Percentiles rank a stretch among this genome's conserved stretches.
phyloP scores from a whole-genome alignment of 2,329 filamentous ascomycete genomes.

The Diaporthe vaccinii region DNA sequence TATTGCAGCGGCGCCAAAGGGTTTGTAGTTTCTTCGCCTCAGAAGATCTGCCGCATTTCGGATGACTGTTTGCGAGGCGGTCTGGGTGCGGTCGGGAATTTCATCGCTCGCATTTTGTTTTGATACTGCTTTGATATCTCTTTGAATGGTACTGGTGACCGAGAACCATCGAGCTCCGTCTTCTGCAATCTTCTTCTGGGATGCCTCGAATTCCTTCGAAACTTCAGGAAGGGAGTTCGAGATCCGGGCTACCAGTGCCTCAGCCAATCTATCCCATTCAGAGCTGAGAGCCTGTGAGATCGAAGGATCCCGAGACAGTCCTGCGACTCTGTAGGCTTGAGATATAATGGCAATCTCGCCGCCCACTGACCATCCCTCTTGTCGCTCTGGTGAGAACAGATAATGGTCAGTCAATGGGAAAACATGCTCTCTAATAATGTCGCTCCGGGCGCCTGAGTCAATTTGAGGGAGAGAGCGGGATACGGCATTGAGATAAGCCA shows the following conservation, averaged over 20 bases:
- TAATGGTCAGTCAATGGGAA: constrained; percentile 70
- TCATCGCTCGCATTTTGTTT: constrained; percentile 38
- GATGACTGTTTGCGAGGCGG: constrained; percentile 52
- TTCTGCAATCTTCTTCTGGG: constrained; percentile 77
- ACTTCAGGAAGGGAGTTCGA: constrained; percentile 84
- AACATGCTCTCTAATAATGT: constrained; percentile 63
- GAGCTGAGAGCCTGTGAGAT: constrained; percentile 63
- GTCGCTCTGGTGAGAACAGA: constrained; percentile 55
- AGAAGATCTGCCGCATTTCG: constrained; percentile 57
- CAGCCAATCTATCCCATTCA: constrained; percentile 75
- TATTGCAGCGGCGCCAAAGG: constrained; percentile 66
- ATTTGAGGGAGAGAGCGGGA: constrained; percentile 65
- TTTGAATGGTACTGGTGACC: constrained; percentile 63
- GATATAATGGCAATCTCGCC: constrained; percentile 56
- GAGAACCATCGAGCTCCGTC: constrained; percentile 78
- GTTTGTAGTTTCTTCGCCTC: constrained; percentile 67
- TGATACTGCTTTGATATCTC: constrained; percentile 42
- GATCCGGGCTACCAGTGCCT: constrained; percentile 74
- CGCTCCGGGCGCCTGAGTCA: constrained; percentile 57
- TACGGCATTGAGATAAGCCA: constrained; percentile 77
- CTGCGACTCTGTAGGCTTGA: constrained; percentile 61
- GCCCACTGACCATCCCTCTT: constrained; percentile 56
- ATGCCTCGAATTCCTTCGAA: constrained; percentile 80
- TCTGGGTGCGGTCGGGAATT: constrained; percentile 48
- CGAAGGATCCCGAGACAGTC: constrained; percentile 56